phyloP scores from a whole-genome alignment of 441 rosid genomes.

The Populus hybrid region DNA sequence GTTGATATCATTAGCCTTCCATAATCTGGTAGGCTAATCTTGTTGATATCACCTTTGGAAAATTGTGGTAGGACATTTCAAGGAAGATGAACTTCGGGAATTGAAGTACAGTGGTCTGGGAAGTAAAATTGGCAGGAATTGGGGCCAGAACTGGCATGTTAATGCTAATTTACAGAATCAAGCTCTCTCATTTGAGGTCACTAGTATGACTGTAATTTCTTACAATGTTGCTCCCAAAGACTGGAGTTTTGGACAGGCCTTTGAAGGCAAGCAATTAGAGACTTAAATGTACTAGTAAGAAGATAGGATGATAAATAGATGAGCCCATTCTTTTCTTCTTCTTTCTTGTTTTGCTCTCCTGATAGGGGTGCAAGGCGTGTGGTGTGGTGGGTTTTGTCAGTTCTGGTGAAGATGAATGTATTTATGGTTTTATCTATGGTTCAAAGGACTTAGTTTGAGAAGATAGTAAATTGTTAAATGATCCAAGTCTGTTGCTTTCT shows the following conservation, averaged over 20 bases:
- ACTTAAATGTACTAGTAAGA: constrained; percentile 23
- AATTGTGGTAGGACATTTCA: no score
- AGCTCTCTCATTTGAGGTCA: constrained; percentile 87
- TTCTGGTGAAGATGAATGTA: not conserved
- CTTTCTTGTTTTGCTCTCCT: constrained; percentile 3
- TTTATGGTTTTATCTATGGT: not conserved
- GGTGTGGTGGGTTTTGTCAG: not conserved
- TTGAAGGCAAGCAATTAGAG: constrained; percentile 89
- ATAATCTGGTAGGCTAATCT: no score
- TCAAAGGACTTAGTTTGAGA: not conserved
- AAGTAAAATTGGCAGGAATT: constrained; percentile 54
- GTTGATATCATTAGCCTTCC: no score
- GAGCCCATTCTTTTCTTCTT: not conserved
- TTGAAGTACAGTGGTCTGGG: no score
- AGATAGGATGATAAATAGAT: constrained; percentile 6
- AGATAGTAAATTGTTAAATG: not conserved
- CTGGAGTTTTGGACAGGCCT: constrained; percentile 84
- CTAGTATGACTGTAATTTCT: constrained; percentile 52
- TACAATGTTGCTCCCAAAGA: constrained; percentile 78
- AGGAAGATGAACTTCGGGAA: no score
- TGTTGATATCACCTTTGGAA: no score
- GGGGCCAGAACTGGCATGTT: constrained; percentile 99
- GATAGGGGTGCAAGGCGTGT: constrained; percentile 6
- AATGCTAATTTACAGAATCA: constrained; percentile 81
- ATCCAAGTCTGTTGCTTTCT: not conserved